Conservation (phyloP, 768 basidiomycete genomes). For the Daedalea quercina region DNA sequence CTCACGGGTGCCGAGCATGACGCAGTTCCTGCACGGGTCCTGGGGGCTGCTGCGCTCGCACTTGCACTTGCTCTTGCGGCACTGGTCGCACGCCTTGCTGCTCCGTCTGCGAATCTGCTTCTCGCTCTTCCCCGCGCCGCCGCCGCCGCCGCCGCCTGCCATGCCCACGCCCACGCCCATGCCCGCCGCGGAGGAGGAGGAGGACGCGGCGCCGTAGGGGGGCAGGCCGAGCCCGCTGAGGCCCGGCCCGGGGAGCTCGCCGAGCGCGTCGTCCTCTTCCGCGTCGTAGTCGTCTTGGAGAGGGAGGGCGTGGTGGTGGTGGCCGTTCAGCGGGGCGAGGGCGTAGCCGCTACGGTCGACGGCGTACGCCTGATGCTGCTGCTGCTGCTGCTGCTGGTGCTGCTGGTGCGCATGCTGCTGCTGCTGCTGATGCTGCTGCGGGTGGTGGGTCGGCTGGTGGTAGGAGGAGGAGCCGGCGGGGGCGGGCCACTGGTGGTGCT, state of each 20-base stretch:
- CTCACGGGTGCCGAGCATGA: conserved; percentile 66
- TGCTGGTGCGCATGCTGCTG: no score
- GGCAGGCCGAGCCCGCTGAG: conserved; percentile 17
- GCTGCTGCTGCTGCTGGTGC: no score
- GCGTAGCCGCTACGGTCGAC: conserved; percentile 14
- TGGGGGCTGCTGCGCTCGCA: conserved; percentile 61
- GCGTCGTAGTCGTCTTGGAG: conserved; percentile 30
- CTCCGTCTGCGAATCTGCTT: conserved; percentile 63
- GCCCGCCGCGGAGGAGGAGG: conserved; percentile 13
- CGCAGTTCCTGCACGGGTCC: conserved; percentile 72
- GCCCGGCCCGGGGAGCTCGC: conserved; percentile 33
- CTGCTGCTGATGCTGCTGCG: conserved; percentile 10
- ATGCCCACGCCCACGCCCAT: conserved; percentile 6
- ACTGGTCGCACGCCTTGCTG: conserved; percentile 87
- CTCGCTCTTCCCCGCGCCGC: conserved; percentile 25
- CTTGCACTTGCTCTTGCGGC: conserved; percentile 71
- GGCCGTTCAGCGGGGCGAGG: conserved; percentile 7
- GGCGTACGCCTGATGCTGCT: no score
- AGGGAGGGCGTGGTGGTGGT: conserved; percentile 15
- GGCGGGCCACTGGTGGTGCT: conserved; percentile 13
- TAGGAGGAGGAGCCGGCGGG: conserved; percentile 10
- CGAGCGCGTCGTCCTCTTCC: conserved; percentile 61
- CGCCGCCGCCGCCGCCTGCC: conserved; percentile 2
- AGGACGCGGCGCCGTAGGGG: no score
- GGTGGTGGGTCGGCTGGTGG: conserved; percentile 12